These are phyloP conservation scores for Capillidium heterosporum DNA, from an alignment of 371 early-diverging fungal genomes.

Conservation along the genomic window DNA sequence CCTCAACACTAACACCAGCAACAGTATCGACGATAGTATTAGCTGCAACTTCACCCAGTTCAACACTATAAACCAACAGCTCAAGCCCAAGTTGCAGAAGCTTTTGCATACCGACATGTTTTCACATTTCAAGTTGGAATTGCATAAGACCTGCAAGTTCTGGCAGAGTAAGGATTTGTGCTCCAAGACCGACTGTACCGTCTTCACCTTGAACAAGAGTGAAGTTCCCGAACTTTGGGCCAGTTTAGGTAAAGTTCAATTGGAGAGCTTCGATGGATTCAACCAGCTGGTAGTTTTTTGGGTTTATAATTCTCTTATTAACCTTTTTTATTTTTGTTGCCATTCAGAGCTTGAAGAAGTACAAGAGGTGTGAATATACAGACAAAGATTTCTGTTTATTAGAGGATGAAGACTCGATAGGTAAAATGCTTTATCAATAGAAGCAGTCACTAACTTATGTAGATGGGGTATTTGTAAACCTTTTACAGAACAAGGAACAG, in stretches of 20 bases:
- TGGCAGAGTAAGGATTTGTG: slow-evolving; percentile 76
- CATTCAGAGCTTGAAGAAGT: not conserved
- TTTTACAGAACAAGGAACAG: slow-evolving; percentile 82
- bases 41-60: too few relatives aligned
- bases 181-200: slow-evolving; percentile 70
- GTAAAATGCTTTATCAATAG: slow-evolving; percentile 12
- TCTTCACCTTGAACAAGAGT: slow-evolving; percentile 58
- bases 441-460: not conserved
- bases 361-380: slow-evolving; percentile 33
- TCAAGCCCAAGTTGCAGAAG: too few relatives aligned
- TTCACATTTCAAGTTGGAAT: slow-evolving; percentile 39
- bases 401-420: slow-evolving; percentile 55
- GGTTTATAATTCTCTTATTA: not conserved
- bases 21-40: too few relatives aligned
- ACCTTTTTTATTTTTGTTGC: not conserved
- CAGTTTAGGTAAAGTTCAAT: not conserved
- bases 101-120: not conserved
- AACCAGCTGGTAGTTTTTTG: not conserved
- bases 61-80: too few relatives aligned
- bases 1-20: too few relatives aligned
- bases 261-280: not conserved
- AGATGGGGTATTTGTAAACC: slow-evolving; percentile 76
- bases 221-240: slow-evolving; percentile 16
- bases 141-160: slow-evolving; percentile 82
- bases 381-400: slow-evolving; percentile 77